Evolutionary conservation across 441 rosid genomes (phyloP).

Genomic region (Aleurites moluccanus): DNA sequence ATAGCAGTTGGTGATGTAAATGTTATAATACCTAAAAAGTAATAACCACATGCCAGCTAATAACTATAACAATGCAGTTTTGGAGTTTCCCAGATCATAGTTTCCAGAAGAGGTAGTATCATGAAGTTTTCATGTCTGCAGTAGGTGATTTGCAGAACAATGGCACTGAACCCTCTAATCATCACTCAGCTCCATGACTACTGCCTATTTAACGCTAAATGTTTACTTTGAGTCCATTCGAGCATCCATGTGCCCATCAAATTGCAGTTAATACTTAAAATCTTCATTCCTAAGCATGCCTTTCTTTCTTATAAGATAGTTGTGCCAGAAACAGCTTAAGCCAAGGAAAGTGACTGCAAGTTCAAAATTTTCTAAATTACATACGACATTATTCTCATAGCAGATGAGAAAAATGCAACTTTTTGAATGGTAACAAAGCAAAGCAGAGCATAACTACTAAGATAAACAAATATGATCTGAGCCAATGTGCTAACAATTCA

Average conservation of each 20-base stretch:
- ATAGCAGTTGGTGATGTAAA: background rate
- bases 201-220: background rate
- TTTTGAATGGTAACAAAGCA: background rate
- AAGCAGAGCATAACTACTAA: background rate
- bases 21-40: background rate
- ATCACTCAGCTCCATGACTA: background rate
- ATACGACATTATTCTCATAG: background rate
- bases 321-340: conserved; percentile 3
- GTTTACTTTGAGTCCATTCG: background rate
- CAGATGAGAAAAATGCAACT: background rate
- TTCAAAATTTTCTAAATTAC: background rate
- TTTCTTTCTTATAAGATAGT: background rate
- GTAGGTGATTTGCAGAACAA: background rate
- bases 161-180: conserved; percentile 2
- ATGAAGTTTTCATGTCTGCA: background rate
- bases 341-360: background rate
- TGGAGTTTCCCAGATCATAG: background rate
- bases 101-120: background rate
- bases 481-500: background rate
- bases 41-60: background rate
- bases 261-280: background rate
- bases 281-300: background rate
- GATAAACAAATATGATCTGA: background rate
- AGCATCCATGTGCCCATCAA: background rate
- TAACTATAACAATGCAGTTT: background rate